A percentile compares a stretch with the other conserved stretches of the same genome.
Evolutionary conservation across 768 basidiomycete species (phyloP).

Genomic region (Lactarius trivialis): DNA sequence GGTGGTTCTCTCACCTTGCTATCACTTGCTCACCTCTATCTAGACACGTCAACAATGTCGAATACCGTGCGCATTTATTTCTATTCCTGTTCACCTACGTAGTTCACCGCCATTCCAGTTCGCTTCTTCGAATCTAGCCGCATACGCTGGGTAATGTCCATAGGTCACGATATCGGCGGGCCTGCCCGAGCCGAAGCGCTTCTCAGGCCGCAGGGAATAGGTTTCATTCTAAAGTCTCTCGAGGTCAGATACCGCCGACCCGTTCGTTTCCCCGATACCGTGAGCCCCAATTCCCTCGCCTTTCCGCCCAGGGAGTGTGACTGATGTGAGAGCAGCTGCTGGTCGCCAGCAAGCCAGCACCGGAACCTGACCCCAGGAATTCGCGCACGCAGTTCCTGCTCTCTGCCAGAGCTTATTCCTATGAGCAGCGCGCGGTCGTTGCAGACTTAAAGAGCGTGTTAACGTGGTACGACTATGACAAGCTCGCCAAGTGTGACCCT

Average conservation of each 20-base stretch:
- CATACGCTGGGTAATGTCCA: slow-evolving; percentile 55
- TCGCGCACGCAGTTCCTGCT: slow-evolving; percentile 42
- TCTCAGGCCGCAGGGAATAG: slow-evolving; percentile 58
- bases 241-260: slow-evolving; percentile 62
- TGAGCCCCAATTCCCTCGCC: slow-evolving; percentile 26
- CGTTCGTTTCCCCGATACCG: slow-evolving; percentile 72
- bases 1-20: slow-evolving; percentile 26
- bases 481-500: slow-evolving; percentile 55
- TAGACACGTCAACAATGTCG: slow-evolving; percentile 76
- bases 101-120: slow-evolving; percentile 33
- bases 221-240: slow-evolving; percentile 67
- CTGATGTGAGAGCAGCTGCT: slow-evolving; percentile 42
- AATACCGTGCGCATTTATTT: slow-evolving; percentile 47
- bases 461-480: slow-evolving; percentile 78
- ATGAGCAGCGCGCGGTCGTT: slow-evolving; percentile 54
- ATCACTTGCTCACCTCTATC: neutral
- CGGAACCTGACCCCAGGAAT: slow-evolving; percentile 21
- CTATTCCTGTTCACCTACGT: neutral
- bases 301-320: neutral
- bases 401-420: slow-evolving; percentile 54
- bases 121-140: slow-evolving; percentile 70
- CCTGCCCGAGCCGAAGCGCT: slow-evolving; percentile 47
- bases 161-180: slow-evolving; percentile 58
- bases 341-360: slow-evolving; percentile 51
- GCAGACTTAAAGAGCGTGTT: slow-evolving; percentile 56